A percentile compares a stretch with the other conserved stretches of the same genome.
phyloP scores from a whole-genome alignment of 2,329 filamentous ascomycete species.

The Pestalotiopsis sp. region DNA sequence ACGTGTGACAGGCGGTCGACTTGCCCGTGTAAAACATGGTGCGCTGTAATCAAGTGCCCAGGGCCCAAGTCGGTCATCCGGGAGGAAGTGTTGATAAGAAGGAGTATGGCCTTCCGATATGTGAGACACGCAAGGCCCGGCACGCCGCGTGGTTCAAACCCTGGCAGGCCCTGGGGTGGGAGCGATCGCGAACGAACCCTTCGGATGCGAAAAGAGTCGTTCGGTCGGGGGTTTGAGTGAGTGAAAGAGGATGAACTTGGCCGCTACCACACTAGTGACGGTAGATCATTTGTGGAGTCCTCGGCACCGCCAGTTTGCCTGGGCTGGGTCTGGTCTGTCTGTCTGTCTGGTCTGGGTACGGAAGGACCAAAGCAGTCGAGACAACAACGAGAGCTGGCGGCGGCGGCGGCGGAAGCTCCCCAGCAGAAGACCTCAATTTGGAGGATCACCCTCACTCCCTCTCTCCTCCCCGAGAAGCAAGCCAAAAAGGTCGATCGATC shows the following conservation, averaged over 20 bases:
- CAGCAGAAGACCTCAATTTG: not conserved
- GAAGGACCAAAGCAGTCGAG: not conserved
- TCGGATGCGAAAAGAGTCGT: not conserved
- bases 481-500: not conserved
- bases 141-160: not conserved
- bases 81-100: not conserved
- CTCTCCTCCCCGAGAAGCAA: not conserved
- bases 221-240: not conserved
- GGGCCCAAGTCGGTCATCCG: not conserved
- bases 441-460: no score
- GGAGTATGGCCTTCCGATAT: not conserved
- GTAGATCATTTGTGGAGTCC: not conserved
- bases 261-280: not conserved
- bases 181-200: not conserved
- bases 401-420: not conserved
- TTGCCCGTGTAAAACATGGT: slow-evolving; percentile 14
- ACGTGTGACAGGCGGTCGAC: slow-evolving; percentile 13
- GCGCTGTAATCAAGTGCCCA: not conserved
- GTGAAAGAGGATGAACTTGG: not conserved
- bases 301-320: not conserved
- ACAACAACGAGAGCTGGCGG: not conserved
- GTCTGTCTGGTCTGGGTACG: not conserved
- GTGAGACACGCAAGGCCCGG: not conserved
- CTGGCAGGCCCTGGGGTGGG: not conserved
- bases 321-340: not conserved